phyloP scores from a whole-genome alignment of 2,329 filamentous ascomycete species.

The Botryotinia narcissicola region DNA sequence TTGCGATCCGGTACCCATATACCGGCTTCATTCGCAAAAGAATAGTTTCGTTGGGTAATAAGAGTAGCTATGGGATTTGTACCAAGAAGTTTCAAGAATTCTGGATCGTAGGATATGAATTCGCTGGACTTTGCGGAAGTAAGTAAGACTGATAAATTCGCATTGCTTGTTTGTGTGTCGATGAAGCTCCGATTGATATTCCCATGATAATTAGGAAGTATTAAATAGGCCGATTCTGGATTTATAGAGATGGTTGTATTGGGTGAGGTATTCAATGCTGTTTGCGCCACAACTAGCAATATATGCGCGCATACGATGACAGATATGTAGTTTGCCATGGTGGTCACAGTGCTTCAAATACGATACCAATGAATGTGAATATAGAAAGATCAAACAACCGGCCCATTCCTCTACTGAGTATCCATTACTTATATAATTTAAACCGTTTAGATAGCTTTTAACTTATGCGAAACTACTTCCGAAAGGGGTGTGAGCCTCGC shows the following conservation, averaged over 20 bases:
- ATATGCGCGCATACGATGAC: neutral
- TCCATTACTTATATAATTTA: neutral
- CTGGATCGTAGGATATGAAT: slow-evolving; percentile 5
- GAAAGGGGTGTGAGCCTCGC: neutral
- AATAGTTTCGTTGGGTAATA: neutral
- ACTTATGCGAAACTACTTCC: neutral
- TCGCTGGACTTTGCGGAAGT: neutral
- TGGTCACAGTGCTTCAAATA: neutral
- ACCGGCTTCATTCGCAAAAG: neutral
- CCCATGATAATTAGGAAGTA: neutral
- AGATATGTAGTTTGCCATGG: neutral
- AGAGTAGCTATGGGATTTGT: neutral
- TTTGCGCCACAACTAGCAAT: neutral
- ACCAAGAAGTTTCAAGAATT: neutral
- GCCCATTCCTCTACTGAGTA: neutral
- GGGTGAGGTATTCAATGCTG: neutral
- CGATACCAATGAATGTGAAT: neutral
- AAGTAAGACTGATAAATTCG: neutral
- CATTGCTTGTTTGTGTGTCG: neutral
- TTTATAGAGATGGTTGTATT: neutral
- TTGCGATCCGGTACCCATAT: neutral
- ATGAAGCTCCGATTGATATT: neutral
- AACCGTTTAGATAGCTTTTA: neutral
- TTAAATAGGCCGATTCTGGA: neutral
- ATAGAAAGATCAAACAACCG: neutral